Evolutionary conservation across 495 filamentous ascomycete species (phyloP).

Genomic region (Neurospora sp.): DNA sequence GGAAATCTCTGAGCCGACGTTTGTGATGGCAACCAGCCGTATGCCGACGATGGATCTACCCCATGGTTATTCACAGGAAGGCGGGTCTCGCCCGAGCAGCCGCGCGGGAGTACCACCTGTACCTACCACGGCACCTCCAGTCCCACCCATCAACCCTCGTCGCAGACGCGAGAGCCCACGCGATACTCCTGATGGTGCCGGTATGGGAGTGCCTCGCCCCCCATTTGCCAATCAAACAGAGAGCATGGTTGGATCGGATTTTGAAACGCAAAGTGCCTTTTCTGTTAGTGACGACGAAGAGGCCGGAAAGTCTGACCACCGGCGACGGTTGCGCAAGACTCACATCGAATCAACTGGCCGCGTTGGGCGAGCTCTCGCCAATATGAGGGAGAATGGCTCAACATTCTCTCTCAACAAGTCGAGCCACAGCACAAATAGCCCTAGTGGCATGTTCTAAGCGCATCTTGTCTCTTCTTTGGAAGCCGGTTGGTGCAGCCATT

Average conservation of each 20-base stretch:
- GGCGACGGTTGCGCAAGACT: conserved; percentile 44
- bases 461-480: conserved; percentile 5
- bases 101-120: conserved; percentile 3
- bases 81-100: conserved; percentile 32
- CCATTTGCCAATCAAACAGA: conserved; percentile 15
- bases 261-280: conserved; percentile 40
- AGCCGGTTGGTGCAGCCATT: not conserved
- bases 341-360: conserved; percentile 27
- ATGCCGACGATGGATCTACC: conserved; percentile 58
- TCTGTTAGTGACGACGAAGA: conserved; percentile 43
- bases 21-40: conserved; percentile 67
- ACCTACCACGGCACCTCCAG: conserved; percentile 37
- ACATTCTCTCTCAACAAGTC: conserved; percentile 21
- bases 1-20: conserved; percentile 75
- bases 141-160: conserved; percentile 64
- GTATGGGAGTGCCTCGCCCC: conserved; percentile 15
- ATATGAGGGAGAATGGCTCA: conserved; percentile 31
- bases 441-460: conserved; percentile 37
- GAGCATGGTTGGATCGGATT: conserved; percentile 11
- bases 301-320: conserved; percentile 19
- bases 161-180: conserved; percentile 48
- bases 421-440: conserved; percentile 21
- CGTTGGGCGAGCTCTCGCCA: conserved; percentile 33
- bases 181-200: conserved; percentile 39
- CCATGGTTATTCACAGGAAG: conserved; percentile 8